These are phyloP conservation scores for Rhodotorula kratochvilovae DNA, from an alignment of 768 basidiomycete genomes.

Conservation along the genomic window DNA sequence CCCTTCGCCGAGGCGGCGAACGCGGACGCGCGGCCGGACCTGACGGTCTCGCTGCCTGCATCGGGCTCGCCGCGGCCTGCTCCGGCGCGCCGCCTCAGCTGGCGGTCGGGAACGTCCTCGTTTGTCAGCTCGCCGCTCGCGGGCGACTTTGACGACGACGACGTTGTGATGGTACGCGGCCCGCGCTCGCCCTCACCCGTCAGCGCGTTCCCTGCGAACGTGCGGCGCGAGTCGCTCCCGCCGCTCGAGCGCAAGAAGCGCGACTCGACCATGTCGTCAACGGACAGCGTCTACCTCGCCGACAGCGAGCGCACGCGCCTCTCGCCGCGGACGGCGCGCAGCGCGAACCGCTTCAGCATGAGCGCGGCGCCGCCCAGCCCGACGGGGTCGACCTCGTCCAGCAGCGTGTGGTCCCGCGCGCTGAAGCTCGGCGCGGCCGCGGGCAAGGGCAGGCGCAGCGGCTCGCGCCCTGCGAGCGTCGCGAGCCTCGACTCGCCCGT, in stretches of 20 bases:
- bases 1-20: neutral
- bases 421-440: constrained; percentile 4
- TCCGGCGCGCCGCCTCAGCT: neutral
- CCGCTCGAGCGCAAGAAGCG: constrained; percentile 20
- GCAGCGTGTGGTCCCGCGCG: constrained; percentile 10
- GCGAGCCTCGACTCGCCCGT: constrained; percentile 2
- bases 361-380: neutral
- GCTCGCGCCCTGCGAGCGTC: constrained; percentile 14
- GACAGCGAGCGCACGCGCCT: constrained; percentile 13
- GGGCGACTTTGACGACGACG: neutral
- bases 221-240: constrained; percentile 16
- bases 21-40: neutral
- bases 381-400: constrained; percentile 10
- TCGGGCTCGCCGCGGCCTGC: neutral
- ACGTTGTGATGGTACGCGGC: too few species aligned
- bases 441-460: neutral
- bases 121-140: constrained; percentile 1
- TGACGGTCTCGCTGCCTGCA: neutral
- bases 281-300: constrained; percentile 17
- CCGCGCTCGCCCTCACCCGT: constrained; percentile 18
- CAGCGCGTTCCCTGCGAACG: constrained; percentile 4
- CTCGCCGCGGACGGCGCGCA: neutral
- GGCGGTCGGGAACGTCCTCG: constrained; percentile 10
- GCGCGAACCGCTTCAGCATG: neutral
- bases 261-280: constrained; percentile 4